Percentiles rank a stretch among this genome's conserved stretches.
Conservation (phyloP, 805 yeast species). For the Kodamaea neixiangensis region DNA sequence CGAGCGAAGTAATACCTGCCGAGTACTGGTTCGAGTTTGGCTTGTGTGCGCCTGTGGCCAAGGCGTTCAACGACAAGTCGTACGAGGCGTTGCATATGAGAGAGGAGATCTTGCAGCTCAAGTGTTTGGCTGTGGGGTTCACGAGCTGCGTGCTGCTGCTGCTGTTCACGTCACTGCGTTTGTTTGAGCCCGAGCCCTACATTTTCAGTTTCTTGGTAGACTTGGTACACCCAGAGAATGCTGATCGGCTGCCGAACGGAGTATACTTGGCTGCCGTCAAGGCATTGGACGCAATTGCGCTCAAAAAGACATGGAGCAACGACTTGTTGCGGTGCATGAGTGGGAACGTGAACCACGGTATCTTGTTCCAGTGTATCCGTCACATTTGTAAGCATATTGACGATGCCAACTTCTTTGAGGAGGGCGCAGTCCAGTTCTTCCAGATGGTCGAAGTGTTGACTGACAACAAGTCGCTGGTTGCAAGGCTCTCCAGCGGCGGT, state of each 20-base stretch:
- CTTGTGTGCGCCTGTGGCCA: constrained; percentile 62
- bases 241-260: constrained; percentile 46
- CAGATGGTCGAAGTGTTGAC: constrained; percentile 63
- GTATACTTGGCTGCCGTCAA: constrained; percentile 62
- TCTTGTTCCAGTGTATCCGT: constrained; percentile 70
- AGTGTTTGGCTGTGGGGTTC: constrained; percentile 68
- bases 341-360: constrained; percentile 86
- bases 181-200: constrained; percentile 72
- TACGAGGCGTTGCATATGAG: constrained; percentile 57
- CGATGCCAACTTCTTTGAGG: constrained; percentile 27
- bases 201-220: constrained; percentile 69
- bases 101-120: constrained; percentile 58
- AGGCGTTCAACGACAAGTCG: constrained; percentile 65
- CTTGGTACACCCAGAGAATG: constrained; percentile 65
- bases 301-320: constrained; percentile 67
- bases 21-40: constrained; percentile 67
- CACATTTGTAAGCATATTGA: constrained; percentile 51
- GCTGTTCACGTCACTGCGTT: constrained; percentile 59
- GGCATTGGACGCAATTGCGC: constrained; percentile 68
- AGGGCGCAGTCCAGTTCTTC: constrained; percentile 57
- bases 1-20: constrained; percentile 56
- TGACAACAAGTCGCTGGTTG: constrained; percentile 54
- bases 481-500: constrained; percentile 73
- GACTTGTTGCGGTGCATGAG: constrained; percentile 78
- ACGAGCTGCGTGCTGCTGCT: constrained; percentile 58